Percentiles rank a stretch among this genome's conserved stretches.
These are phyloP conservation scores for Paraleonurus japonicus DNA, from an alignment of 257 asterid species.

Conservation along the genomic window DNA sequence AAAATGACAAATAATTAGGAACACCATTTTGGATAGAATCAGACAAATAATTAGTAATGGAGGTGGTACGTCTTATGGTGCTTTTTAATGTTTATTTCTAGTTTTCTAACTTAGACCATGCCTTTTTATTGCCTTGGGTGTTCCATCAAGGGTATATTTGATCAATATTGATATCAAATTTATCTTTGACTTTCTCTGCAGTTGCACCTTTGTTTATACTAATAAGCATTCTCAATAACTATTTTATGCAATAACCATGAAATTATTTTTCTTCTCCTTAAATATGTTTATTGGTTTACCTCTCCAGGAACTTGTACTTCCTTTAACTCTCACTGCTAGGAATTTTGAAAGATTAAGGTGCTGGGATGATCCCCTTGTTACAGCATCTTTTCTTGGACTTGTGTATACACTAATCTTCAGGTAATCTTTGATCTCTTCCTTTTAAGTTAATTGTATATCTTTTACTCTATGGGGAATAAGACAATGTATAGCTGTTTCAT, in stretches of 20 bases:
- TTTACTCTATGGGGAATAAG: neutral
- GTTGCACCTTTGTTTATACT: too few relatives aligned
- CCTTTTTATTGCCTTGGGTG: too few relatives aligned
- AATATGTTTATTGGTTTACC: neutral
- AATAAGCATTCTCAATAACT: neutral
- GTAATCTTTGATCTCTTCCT: constrained; percentile 34
- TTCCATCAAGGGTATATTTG: too few relatives aligned
- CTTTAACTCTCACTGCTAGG: constrained; percentile 55
- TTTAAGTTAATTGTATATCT: neutral
- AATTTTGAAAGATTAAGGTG: constrained; percentile 70
- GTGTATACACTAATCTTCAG: constrained; percentile 71
- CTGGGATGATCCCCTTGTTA: constrained; percentile 91
- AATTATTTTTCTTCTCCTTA: constrained; percentile 13
- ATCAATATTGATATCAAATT: too few relatives aligned
- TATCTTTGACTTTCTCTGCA: too few relatives aligned
- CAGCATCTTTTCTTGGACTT: constrained; percentile 78
- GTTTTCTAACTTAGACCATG: neutral
- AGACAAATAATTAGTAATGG: too few relatives aligned
- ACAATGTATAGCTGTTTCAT: neutral
- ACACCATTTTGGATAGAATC: too few relatives aligned
- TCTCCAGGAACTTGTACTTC: constrained; percentile 86
- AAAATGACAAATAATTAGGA: too few relatives aligned
- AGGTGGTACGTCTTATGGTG: too few relatives aligned
- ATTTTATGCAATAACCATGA: neutral
- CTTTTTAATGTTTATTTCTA: neutral